Evolutionary conservation across 2,329 filamentous ascomycete species (phyloP).

Genomic region (Sporothrix variecibatus): DNA sequence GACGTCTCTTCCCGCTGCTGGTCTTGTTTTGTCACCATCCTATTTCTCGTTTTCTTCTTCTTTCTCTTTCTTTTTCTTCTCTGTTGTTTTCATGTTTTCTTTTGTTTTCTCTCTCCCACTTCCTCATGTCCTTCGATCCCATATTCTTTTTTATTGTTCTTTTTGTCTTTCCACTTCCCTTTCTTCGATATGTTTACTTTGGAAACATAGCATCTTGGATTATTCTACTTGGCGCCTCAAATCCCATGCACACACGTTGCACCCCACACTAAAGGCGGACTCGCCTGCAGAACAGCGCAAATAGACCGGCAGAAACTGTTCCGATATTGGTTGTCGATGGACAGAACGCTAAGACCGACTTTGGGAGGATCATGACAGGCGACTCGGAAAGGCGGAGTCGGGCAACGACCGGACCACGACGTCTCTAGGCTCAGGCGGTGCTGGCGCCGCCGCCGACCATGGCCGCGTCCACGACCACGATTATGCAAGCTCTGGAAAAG

Average conservation of each 20-base stretch:
- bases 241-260: background rate
- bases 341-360: background rate
- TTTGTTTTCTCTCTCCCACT: background rate
- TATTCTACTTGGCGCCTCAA: background rate
- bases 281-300: background rate
- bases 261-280: background rate
- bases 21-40: background rate
- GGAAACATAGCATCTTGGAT: background rate
- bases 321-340: background rate
- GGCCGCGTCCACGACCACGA: background rate
- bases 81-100: background rate
- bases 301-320: background rate
- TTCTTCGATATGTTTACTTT: background rate
- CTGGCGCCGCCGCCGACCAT: background rate
- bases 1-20: background rate
- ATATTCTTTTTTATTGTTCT: background rate
- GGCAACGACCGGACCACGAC: background rate
- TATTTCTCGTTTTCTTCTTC: background rate
- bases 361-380: conserved; percentile 10
- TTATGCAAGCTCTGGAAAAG: background rate
- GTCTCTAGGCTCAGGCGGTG: background rate
- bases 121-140: too few relatives aligned
- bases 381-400: background rate
- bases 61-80: background rate
- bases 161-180: background rate